Evolutionary conservation across 2,329 filamentous ascomycete species (phyloP).

Genomic region (Sporothrix pallida): DNA sequence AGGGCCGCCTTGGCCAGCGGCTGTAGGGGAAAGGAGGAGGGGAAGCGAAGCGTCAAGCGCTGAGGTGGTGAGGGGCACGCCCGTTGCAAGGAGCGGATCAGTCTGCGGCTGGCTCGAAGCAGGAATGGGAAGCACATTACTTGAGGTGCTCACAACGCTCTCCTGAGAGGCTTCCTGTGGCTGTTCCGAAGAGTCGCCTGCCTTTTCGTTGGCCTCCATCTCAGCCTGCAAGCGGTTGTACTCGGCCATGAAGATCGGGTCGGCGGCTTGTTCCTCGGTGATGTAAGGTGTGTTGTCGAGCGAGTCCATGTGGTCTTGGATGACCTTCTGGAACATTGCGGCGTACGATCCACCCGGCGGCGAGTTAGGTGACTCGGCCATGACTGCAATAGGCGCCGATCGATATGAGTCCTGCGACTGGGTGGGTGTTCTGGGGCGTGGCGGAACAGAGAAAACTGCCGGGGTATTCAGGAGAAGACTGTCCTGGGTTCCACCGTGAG

Average conservation of each 20-base stretch:
- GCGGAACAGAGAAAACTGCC: not conserved
- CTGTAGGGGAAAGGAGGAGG: slow-evolving; percentile 18
- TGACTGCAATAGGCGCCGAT: not conserved
- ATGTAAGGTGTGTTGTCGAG: not conserved
- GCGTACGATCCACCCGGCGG: slow-evolving; percentile 1
- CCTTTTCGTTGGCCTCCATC: not conserved
- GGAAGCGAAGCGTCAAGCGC: slow-evolving; percentile 2
- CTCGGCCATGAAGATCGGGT: slow-evolving; percentile 17
- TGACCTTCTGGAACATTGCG: not conserved
- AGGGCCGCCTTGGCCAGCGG: not conserved
- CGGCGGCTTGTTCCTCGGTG: not conserved
- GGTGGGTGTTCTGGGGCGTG: not conserved
- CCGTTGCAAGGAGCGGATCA: not conserved
- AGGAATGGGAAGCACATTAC: not conserved
- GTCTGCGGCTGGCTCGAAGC: not conserved
- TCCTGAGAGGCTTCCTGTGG: slow-evolving; percentile 8
- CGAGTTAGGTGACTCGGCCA: slow-evolving; percentile 9
- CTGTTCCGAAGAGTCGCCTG: not conserved
- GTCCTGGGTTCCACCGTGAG: slow-evolving; percentile 1
- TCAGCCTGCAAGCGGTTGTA: not conserved
- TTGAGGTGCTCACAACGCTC: not conserved
- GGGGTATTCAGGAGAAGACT: not conserved
- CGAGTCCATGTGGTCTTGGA: not conserved
- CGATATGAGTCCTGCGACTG: not conserved
- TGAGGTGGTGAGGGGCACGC: not conserved